Evolutionary conservation across 1,284 basidiomycete genomes (phyloP).

Genomic region (Somion occarium): DNA sequence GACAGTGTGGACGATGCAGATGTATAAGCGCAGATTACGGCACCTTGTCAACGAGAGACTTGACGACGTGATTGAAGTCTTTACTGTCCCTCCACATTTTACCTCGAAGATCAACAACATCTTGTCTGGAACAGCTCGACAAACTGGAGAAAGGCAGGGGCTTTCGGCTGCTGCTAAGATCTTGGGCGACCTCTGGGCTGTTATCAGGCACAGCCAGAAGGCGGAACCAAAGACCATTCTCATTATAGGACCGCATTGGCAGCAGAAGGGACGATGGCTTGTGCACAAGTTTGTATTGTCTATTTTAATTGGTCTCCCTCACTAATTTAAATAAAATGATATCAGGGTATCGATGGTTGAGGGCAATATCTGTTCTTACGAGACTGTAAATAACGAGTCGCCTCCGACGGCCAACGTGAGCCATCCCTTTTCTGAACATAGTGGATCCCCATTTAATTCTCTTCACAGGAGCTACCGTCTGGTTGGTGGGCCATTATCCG

Average conservation of each 20-base stretch:
- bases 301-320: too few relatives aligned
- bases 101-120: not conserved
- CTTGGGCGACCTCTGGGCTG: slow-evolving; percentile 1
- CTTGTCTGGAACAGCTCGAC: not conserved
- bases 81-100: not conserved
- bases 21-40: slow-evolving; percentile 1
- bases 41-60: not conserved
- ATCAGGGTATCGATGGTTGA: too few relatives aligned
- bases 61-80: not conserved
- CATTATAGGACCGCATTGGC: not conserved
- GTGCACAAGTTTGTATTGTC: not conserved
- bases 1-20: slow-evolving; percentile 4
- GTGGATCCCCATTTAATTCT: not conserved
- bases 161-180: slow-evolving; percentile 1
- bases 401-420: not conserved
- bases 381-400: not conserved
- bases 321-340: too few relatives aligned
- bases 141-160: not conserved
- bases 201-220: not conserved
- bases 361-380: not conserved
- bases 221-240: not conserved
- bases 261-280: not conserved
- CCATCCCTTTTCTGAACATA: not conserved
- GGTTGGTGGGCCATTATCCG: slow-evolving; percentile 1
- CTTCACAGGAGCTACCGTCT: not conserved